Conservation (phyloP, 2,329 filamentous ascomycete species). For the Dactylonectria estremocensis region DNA sequence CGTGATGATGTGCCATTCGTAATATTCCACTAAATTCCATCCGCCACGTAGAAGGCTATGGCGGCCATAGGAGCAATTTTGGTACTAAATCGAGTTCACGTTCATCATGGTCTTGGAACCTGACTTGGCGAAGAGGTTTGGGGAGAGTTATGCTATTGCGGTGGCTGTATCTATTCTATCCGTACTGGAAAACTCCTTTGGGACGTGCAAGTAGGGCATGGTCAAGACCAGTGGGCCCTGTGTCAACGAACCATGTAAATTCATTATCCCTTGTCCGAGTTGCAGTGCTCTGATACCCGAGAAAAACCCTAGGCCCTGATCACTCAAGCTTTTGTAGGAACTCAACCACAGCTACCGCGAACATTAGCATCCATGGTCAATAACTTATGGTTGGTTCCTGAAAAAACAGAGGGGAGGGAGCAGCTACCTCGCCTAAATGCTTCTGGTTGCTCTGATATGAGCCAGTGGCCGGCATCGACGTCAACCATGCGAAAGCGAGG, state of each 20-base stretch:
- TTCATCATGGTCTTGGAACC: background rate
- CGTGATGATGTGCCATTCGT: slow-evolving; percentile 33
- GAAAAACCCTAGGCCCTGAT: slow-evolving; percentile 42
- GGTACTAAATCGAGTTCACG: background rate
- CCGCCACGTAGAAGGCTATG: background rate
- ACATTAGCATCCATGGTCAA: background rate
- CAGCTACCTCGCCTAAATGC: slow-evolving; percentile 79
- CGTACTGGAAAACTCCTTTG: slow-evolving; percentile 7
- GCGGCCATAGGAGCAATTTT: background rate
- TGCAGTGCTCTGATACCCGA: background rate
- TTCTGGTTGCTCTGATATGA: slow-evolving; percentile 90
- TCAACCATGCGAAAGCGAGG: slow-evolving; percentile 81
- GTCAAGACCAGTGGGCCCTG: background rate
- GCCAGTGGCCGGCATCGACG: slow-evolving; percentile 87
- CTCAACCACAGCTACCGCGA: slow-evolving; percentile 71
- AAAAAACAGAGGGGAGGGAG: background rate
- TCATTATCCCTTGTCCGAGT: background rate
- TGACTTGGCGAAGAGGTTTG: background rate
- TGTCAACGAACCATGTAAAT: background rate
- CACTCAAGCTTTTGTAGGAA: slow-evolving; percentile 69
- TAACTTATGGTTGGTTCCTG: background rate
- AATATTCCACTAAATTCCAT: background rate
- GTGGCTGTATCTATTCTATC: slow-evolving; percentile 28
- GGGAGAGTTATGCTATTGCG: background rate
- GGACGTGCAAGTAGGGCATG: slow-evolving; percentile 5